Base-by-base conservation (phyloP, 2,329 filamentous ascomycete species). In the Emergomyces orientalis region DNA sequence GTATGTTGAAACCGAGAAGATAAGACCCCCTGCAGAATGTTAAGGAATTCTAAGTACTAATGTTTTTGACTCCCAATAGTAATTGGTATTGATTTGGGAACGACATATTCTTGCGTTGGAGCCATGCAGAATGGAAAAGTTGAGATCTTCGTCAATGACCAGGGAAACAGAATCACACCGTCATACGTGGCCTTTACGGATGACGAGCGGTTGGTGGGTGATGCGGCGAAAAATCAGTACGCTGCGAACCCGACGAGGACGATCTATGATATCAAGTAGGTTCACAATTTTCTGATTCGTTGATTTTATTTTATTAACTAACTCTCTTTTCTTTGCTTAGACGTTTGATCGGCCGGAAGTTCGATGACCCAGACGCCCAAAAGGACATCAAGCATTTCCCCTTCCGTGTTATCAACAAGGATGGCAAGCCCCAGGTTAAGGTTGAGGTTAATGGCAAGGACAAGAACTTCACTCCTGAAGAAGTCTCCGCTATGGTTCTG, bases 311-410 rank as follows among this genome's bases (percentile, higher is more conserved):
- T 7, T 45, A n/a, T 19, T 32, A 9, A 4, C 77, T 79, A 71
- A 79, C 69, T 63, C 30, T 34, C 54, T 30, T n/a, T 9, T 62
- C 68, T 64, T 60, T 65, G 59, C 62, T 8, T 67, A 91, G 88
- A 82, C 90, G 90, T 75, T 79, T 94, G 72, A 92, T 94, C 74
- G 90, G 90, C 73, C 89, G 89, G 77, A 94, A 92, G 80, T 92
- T 83, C 77, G 79, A 80, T 59, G 90, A 94, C 76, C 89, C 88
- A 81, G 90, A 95, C 68, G 88, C 97, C 69, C 92, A 97, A 82
- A 84, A 82, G 75, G 94, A 99, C 75, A 85, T 94, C 75, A 97
- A 99, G 89, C 90, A 97, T 84, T 97, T 96, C 85, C 93, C 94
- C 73, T 99, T 93, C 88, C 91, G 90, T 81, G 89, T 99, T 65